These are phyloP conservation scores for Thermothielavioides terrestris DNA, from an alignment of 495 filamentous ascomycete species.

Conservation along the genomic window DNA sequence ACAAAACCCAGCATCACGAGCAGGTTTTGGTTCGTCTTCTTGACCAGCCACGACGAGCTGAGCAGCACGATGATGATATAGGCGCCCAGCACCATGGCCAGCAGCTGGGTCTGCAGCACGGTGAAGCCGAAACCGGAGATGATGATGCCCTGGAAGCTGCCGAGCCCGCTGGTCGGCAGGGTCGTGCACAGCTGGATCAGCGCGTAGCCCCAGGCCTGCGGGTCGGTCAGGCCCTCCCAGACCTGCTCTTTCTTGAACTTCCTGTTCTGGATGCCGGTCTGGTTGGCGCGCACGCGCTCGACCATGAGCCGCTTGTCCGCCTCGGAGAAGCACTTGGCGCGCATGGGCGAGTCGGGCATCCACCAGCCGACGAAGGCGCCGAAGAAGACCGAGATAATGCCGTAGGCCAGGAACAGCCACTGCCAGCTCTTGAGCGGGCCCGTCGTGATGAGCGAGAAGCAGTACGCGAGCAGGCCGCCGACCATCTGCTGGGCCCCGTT, in stretches of 20 bases:
- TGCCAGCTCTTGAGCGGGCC: constrained; percentile 44
- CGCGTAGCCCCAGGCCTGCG: constrained; percentile 42
- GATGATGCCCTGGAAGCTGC: constrained; percentile 59
- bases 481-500: constrained; percentile 52
- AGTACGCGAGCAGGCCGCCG: constrained; percentile 49
- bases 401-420: constrained; percentile 45
- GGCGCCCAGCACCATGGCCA: constrained; percentile 62
- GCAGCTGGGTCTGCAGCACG: constrained; percentile 45
- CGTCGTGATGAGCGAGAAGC: constrained; percentile 42
- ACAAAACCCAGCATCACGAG: constrained; percentile 55
- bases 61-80: constrained; percentile 63
- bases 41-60: constrained; percentile 54
- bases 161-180: constrained; percentile 57
- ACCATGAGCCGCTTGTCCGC: constrained; percentile 51
- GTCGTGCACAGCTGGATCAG: constrained; percentile 57
- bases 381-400: constrained; percentile 47
- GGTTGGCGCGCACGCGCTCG: constrained; percentile 50
- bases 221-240: constrained; percentile 40
- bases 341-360: constrained; percentile 57
- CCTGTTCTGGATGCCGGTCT: constrained; percentile 60
- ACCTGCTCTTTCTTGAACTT: constrained; percentile 40
- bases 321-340: constrained; percentile 48
- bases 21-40: constrained; percentile 54
- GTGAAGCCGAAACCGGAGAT: constrained; percentile 43
- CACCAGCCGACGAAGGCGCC: constrained; percentile 50